Conservation (phyloP, 805 yeast species). For the Lipomyces anomalus region DNA sequence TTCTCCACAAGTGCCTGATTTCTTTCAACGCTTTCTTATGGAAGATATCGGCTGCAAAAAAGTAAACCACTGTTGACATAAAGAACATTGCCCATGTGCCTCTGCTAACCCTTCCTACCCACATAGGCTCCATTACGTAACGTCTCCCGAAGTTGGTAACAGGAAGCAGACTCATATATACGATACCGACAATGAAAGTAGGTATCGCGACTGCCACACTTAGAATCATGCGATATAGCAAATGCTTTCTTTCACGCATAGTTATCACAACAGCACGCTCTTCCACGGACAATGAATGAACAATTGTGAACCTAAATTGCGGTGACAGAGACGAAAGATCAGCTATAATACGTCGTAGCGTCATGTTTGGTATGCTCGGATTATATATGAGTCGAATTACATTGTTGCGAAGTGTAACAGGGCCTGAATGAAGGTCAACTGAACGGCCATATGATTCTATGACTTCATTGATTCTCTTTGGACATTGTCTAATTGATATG, state of each 20-base stretch:
- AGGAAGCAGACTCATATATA: constrained; percentile 59
- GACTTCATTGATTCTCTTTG: constrained; percentile 47
- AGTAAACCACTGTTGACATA: constrained; percentile 66
- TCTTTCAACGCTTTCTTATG: constrained; percentile 63
- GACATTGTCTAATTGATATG: constrained; percentile 44
- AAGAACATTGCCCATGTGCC: constrained; percentile 61
- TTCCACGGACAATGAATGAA: constrained; percentile 54
- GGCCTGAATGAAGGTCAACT: constrained; percentile 47
- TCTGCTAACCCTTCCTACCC: constrained; percentile 58
- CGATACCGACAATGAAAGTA: constrained; percentile 61
- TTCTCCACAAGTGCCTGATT: constrained; percentile 50
- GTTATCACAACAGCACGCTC: constrained; percentile 54
- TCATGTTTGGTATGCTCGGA: constrained; percentile 50
- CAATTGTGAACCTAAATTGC: constrained; percentile 47
- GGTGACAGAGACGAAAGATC: constrained; percentile 45
- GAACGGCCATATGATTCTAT: constrained; percentile 52
- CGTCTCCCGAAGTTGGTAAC: constrained; percentile 38
- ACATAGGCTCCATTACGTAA: constrained; percentile 57
- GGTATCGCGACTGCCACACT: constrained; percentile 56
- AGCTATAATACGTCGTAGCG: constrained; percentile 51
- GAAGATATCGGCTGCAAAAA: constrained; percentile 68
- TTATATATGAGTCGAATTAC: constrained; percentile 58
- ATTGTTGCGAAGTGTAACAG: constrained; percentile 51
- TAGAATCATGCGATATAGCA: constrained; percentile 44
- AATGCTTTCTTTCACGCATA: constrained; percentile 41